Evolutionary conservation across 352 stramenopile genomes (phyloP).

Genomic region (Stramenopiles sp.): DNA sequence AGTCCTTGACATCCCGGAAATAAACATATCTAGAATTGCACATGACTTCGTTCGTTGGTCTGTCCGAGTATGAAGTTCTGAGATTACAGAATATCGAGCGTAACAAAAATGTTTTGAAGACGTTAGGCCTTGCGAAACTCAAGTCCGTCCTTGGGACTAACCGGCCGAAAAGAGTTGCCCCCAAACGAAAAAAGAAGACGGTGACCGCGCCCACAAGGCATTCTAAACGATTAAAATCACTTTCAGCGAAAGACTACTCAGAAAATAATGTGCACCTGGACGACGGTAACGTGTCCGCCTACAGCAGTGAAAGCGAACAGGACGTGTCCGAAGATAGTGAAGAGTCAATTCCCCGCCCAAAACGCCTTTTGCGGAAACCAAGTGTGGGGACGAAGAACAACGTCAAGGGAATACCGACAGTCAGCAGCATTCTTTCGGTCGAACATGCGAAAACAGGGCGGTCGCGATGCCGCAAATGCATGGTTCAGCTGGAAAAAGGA

Average conservation of each 20-base stretch:
- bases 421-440: too few relatives aligned
- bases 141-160: not conserved
- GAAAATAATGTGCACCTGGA: not conserved
- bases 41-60: not conserved
- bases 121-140: not conserved
- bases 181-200: not conserved
- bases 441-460: not conserved
- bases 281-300: not conserved
- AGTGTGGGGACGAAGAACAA: too few relatives aligned
- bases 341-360: not conserved
- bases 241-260: not conserved
- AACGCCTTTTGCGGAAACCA: too few relatives aligned
- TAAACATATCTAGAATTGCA: too few relatives aligned
- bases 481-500: not conserved
- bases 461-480: not conserved
- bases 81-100: constrained; percentile 2
- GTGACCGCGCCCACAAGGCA: not conserved
- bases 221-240: constrained; percentile 2
- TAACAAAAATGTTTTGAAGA: not conserved
- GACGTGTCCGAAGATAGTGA: constrained; percentile 8
- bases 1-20: too few relatives aligned
- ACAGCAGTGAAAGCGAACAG: not conserved
- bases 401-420: too few relatives aligned
- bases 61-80: constrained; percentile 2
- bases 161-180: not conserved